phyloP scores from a whole-genome alignment of 139 green algal genomes.

The Micromonas pusilla region DNA sequence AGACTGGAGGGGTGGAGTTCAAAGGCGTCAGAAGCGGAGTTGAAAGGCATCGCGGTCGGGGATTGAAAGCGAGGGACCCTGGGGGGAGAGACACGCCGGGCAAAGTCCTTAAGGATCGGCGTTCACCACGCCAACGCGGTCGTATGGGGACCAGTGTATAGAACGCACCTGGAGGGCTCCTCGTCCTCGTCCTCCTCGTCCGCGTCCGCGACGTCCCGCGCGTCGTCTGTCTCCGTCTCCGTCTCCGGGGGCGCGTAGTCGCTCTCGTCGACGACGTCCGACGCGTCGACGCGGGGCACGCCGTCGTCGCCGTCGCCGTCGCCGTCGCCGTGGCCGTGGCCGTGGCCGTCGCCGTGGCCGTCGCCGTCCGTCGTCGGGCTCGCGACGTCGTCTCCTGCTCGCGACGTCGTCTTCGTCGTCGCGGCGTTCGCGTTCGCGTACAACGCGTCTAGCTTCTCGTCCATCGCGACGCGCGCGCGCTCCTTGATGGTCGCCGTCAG shows the following conservation, averaged over 20 bases:
- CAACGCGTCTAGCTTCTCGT: background rate
- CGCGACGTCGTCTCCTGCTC: no score
- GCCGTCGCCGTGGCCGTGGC: no score
- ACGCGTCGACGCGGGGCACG: background rate
- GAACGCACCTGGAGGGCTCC: background rate
- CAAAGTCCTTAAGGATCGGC: background rate
- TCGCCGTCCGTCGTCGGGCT: no score
- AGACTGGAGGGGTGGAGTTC: no score
- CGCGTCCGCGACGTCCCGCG: background rate
- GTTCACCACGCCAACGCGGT: background rate
- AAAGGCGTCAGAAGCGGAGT: no score
- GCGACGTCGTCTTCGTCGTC: no score
- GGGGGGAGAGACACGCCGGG: no score
- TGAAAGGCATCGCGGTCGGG: no score
- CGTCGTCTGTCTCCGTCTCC: background rate
- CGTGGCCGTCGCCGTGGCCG: no score
- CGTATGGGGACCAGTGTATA: background rate
- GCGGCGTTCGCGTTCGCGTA: background rate
- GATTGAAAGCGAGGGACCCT: no score
- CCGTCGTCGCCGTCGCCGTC: background rate
- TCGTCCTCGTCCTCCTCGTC: conserved; percentile 8
- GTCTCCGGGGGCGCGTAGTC: no score
- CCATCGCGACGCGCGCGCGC: background rate
- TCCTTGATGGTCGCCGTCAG: no score
- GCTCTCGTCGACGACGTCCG: background rate